Evolutionary conservation across 1,139 yeast species (phyloP), one percentile per base, ranked within the genome.

Genomic region (Geotrichum klebahnii): DNA sequence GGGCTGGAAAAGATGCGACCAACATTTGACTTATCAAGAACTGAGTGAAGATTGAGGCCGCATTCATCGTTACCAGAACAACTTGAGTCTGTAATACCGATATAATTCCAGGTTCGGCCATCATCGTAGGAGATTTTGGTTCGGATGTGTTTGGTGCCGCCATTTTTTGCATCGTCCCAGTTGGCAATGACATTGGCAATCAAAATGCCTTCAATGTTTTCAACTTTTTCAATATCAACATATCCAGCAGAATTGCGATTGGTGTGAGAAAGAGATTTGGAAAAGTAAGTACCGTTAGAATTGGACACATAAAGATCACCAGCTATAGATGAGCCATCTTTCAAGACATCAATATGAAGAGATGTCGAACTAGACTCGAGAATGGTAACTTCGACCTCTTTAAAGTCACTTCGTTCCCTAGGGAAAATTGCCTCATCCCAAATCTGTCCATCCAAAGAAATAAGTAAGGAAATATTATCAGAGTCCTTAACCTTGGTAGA

Each of bases 181-280:
- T 59, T 55, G 20, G 54, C 53, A 17, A 67, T 60, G 17, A 73
- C 59, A 56, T 77, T 78, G n/a, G 81, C 79, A 42, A 84, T 62
- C 82, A 88, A 78, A 17, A 80, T 79, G 12, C 94, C 94, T 55
- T 84, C 89, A 37, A 84, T 72, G n/a, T 75, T 75, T 55, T 80
- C 76, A 8, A 82, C 73, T 55, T 79, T 79, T 38, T 73, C 74
- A 20, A 81, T 61, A 19, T 75, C 71, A 2, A 68, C 66, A 52
- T 67, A 57, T 2, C 78, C 78, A n/a, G 65, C 38, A 3, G 57
- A 51, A 20, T 71, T 72, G 17, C 73, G 67, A 43, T 69, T 68
- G 23, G 79, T 71, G 35, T 74, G 65, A 5, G 74, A 77, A 42
- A 79, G 61, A 8, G 77, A 58, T 53, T 73, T 74, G 16, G 69